Conservation (phyloP, 2,329 filamentous ascomycete species). For the Pseudogymnoascus sp. region DNA sequence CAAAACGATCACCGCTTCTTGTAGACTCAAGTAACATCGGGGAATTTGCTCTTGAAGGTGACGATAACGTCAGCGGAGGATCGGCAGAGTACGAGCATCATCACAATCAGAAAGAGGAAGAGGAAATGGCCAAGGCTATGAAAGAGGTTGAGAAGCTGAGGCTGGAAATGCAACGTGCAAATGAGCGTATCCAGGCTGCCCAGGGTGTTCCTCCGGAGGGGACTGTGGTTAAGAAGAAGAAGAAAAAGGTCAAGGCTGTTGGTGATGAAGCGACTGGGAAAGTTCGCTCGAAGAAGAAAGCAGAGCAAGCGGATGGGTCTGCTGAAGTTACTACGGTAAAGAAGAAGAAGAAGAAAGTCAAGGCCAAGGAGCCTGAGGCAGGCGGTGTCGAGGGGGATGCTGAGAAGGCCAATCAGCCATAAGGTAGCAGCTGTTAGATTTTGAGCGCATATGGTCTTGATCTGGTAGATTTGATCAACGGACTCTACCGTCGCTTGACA, state of each 20-base stretch:
- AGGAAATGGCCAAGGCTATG: constrained; percentile 82
- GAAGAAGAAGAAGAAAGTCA: constrained; percentile 24
- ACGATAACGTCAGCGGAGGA: constrained; percentile 27
- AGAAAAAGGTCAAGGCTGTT: constrained; percentile 39
- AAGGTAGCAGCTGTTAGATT: background rate
- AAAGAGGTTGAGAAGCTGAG: constrained; percentile 80
- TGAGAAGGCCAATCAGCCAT: constrained; percentile 18
- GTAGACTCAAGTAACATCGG: constrained; percentile 82
- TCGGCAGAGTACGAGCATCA: constrained; percentile 49
- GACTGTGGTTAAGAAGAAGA: constrained; percentile 55
- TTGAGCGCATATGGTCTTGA: background rate
- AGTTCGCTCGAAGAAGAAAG: background rate
- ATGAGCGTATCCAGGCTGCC: constrained; percentile 65
- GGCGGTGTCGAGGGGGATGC: constrained; percentile 22
- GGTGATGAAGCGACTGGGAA: constrained; percentile 28
- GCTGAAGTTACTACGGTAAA: constrained; percentile 18
- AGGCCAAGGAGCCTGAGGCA: constrained; percentile 23
- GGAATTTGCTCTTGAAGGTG: constrained; percentile 60
- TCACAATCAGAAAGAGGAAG: constrained; percentile 66
- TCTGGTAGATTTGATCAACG: background rate
- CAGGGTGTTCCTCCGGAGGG: constrained; percentile 61
- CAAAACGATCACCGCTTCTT: constrained; percentile 62
- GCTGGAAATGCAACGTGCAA: constrained; percentile 80
- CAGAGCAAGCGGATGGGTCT: constrained; percentile 10
- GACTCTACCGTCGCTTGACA: background rate